phyloP scores from a whole-genome alignment of 352 stramenopile genomes.

The Phytophthora hibernalis region DNA sequence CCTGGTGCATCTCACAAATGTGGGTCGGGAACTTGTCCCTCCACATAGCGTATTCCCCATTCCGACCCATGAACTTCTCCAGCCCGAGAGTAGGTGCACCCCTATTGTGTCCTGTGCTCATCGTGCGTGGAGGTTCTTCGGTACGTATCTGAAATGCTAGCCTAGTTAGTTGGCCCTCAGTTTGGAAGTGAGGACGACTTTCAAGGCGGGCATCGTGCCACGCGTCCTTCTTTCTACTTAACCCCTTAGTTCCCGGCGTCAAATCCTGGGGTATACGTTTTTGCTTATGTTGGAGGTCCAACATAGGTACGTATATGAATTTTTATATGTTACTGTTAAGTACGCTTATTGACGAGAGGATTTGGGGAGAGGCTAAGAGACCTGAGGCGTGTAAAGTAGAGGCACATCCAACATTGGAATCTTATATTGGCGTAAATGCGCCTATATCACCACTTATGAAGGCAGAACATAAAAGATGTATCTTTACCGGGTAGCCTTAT shows the following conservation, averaged over 20 bases:
- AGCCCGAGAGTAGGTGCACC: slow-evolving; percentile 1
- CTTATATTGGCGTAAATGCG: no score
- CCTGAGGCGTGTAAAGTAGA: no score
- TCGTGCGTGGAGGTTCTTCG: background rate
- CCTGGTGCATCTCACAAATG: slow-evolving; percentile 14
- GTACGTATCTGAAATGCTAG: slow-evolving; percentile 1
- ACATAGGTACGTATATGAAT: background rate
- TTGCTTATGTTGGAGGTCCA: background rate
- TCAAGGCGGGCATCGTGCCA: no score
- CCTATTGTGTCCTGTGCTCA: background rate
- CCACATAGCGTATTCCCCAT: no score
- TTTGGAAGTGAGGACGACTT: no score
- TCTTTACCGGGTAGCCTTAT: no score
- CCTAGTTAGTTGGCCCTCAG: background rate
- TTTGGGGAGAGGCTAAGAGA: no score
- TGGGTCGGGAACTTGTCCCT: slow-evolving; percentile 21
- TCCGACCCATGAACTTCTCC: slow-evolving; percentile 15
- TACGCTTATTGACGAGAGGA: background rate
- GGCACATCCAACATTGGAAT: no score
- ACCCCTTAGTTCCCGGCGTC: background rate
- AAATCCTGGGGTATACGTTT: background rate
- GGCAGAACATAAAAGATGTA: no score
- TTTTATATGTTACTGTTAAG: background rate
- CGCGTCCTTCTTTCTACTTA: no score
- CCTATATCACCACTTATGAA: no score